Conservation (phyloP, 2,329 filamentous ascomycete species). For the Aquanectria penicillioides region DNA sequence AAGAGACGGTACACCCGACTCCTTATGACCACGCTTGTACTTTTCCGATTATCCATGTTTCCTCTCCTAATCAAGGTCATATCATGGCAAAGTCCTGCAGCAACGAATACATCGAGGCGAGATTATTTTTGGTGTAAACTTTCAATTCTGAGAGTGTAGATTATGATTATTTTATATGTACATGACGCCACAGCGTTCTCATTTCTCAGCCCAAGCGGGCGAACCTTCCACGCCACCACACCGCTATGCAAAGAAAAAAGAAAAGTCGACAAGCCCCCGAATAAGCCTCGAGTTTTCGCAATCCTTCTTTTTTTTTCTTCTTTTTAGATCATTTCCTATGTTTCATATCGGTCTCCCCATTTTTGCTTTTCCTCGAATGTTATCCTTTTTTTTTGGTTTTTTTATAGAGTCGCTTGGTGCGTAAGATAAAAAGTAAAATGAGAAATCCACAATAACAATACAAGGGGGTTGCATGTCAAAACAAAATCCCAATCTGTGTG, state of each 20-base stretch:
- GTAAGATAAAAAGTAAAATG: constrained; percentile 29
- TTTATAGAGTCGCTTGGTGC: constrained; percentile 15
- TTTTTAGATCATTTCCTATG: constrained; percentile 13
- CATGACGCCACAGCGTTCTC: constrained; percentile 20
- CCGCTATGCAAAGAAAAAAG: constrained; percentile 35
- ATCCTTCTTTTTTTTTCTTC: constrained; percentile 24
- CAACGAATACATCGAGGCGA: too few species aligned
- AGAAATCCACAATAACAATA: constrained; percentile 21
- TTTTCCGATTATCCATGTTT: too few species aligned
- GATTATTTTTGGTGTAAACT: neutral
- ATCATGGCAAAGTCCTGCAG: neutral
- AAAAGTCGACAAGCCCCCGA: constrained; percentile 13
- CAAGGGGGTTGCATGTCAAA: constrained; percentile 6
- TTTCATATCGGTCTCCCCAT: constrained; percentile 18
- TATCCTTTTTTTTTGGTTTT: constrained; percentile 12
- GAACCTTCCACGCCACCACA: constrained; percentile 25
- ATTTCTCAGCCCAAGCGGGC: constrained; percentile 14
- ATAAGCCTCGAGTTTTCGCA: constrained; percentile 24
- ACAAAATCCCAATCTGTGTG: constrained; percentile 40
- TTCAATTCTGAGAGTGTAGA: constrained; percentile 31
- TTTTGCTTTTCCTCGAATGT: constrained; percentile 11
- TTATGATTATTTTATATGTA: constrained; percentile 42
- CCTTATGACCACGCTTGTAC: too few species aligned
- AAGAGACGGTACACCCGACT: constrained; percentile 11
- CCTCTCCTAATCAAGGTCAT: neutral